Percentiles rank a stretch among this genome's conserved stretches.
Conservation (phyloP, 2,329 filamentous ascomycete genomes). For the Paracamarosporium sp. region DNA sequence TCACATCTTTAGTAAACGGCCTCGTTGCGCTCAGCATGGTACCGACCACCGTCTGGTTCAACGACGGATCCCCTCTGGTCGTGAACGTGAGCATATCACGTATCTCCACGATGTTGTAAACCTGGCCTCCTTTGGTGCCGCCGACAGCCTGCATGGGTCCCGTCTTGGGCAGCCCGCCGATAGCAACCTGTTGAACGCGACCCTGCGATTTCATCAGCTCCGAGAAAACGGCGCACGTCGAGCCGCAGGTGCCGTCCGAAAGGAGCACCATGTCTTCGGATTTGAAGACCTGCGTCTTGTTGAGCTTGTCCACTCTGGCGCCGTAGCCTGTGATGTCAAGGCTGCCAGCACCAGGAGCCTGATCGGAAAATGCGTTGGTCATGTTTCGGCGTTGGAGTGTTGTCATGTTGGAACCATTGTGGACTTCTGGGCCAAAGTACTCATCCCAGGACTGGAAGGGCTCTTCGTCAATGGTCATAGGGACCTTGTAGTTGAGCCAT, state of each 20-base stretch:
- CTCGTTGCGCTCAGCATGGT: no score
- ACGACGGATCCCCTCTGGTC: no score
- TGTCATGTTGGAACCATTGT: conserved; percentile 37
- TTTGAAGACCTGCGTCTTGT: conserved; percentile 14
- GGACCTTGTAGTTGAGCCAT: no score
- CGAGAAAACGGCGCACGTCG: conserved; percentile 50
- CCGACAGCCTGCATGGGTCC: conserved; percentile 48
- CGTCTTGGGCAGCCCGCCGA: conserved; percentile 45
- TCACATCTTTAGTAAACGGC: background rate
- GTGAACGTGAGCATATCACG: no score
- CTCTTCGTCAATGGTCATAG: no score
- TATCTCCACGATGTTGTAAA: background rate
- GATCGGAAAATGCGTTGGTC: conserved; percentile 23
- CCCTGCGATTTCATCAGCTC: conserved; percentile 50
- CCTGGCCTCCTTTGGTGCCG: conserved; percentile 47
- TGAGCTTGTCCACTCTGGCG: conserved; percentile 16
- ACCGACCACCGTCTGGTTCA: no score
- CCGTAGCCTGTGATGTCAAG: conserved; percentile 22
- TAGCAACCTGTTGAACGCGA: conserved; percentile 43
- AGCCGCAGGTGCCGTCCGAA: conserved; percentile 47
- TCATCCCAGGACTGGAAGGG: no score
- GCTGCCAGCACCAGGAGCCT: conserved; percentile 9
- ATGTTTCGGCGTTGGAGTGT: conserved; percentile 20
- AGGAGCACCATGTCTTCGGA: conserved; percentile 25
- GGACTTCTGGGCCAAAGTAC: conserved; percentile 3